Evolutionary conservation across 352 stramenopile species (phyloP).

Genomic region (Pythium oligandrum): DNA sequence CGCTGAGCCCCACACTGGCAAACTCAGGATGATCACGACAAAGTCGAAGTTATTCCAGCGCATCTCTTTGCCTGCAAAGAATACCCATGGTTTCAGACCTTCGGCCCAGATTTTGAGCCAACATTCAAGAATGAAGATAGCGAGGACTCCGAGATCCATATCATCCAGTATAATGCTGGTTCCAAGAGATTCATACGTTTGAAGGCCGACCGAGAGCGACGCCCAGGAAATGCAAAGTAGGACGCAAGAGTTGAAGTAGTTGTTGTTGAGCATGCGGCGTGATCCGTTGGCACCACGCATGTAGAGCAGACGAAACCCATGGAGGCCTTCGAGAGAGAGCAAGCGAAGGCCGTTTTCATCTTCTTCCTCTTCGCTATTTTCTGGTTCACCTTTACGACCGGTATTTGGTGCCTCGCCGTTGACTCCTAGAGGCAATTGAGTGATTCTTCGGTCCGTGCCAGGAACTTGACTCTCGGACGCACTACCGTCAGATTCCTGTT

Average conservation of each 20-base stretch:
- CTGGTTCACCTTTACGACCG: not conserved
- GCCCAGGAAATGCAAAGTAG: constrained; percentile 80
- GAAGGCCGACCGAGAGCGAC: constrained; percentile 72
- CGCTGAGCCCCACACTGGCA: constrained; percentile 56
- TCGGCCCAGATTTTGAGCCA: constrained; percentile 77
- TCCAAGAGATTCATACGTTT: constrained; percentile 61
- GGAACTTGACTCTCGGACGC: too few relatives aligned
- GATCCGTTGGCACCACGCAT: constrained; percentile 33
- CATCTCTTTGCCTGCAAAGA: constrained; percentile 72
- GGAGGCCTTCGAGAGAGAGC: constrained; percentile 30
- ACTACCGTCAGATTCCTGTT: too few relatives aligned
- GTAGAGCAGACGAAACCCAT: constrained; percentile 24
- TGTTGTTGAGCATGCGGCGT: constrained; percentile 40
- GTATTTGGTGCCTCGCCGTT: too few relatives aligned
- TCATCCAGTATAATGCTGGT: constrained; percentile 41
- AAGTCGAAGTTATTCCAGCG: constrained; percentile 86
- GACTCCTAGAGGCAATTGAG: too few relatives aligned
- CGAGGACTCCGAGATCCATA: constrained; percentile 60
- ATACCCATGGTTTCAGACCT: constrained; percentile 61
- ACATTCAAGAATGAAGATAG: constrained; percentile 75
- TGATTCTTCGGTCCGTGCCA: too few relatives aligned
- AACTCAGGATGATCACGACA: constrained; percentile 75
- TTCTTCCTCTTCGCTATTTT: constrained; percentile 15
- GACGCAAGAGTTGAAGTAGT: constrained; percentile 61
- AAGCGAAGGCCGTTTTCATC: constrained; percentile 27